Percentiles rank a stretch among this genome's conserved stretches.
Evolutionary conservation across 257 asterid genomes (phyloP).

Genomic region (Scutellaria baicalensis): DNA sequence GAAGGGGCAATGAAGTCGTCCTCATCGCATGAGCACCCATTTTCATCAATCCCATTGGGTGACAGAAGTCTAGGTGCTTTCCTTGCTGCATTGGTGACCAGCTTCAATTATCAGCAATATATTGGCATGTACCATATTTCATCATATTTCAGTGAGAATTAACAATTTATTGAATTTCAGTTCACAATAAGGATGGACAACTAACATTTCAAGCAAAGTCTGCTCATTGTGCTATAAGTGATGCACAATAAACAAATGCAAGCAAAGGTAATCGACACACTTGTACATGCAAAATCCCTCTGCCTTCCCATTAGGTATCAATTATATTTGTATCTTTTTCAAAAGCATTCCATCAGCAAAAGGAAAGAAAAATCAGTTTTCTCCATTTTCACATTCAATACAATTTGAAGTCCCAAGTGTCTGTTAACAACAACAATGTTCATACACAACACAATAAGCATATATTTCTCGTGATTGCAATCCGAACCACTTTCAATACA

Average conservation of each 20-base stretch:
- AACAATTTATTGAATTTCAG: background rate
- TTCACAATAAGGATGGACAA: background rate
- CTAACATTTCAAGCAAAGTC: background rate
- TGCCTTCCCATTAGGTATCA: background rate
- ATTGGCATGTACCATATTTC: background rate
- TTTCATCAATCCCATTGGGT: conserved; percentile 20
- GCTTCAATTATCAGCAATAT: conserved; percentile 3
- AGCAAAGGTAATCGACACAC: background rate
- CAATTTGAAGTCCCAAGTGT: background rate
- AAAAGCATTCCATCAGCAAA: background rate
- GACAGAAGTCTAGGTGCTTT: conserved; percentile 30
- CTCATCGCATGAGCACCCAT: conserved; percentile 21
- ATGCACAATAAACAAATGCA: background rate
- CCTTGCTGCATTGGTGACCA: conserved; percentile 31
- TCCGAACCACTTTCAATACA: too few species aligned
- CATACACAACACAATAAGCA: background rate
- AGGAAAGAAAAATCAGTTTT: background rate
- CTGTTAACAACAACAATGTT: background rate
- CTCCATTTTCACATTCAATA: background rate
- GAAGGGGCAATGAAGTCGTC: conserved; percentile 27
- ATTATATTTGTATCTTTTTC: background rate
- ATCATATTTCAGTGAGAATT: background rate
- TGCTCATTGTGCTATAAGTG: background rate
- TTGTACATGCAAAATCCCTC: background rate
- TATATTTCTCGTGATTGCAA: too few species aligned